Percentiles rank a stretch among this genome's conserved stretches.
phyloP scores from a whole-genome alignment of 371 early-diverging fungal species.

The Lichtheimia ramosa region DNA sequence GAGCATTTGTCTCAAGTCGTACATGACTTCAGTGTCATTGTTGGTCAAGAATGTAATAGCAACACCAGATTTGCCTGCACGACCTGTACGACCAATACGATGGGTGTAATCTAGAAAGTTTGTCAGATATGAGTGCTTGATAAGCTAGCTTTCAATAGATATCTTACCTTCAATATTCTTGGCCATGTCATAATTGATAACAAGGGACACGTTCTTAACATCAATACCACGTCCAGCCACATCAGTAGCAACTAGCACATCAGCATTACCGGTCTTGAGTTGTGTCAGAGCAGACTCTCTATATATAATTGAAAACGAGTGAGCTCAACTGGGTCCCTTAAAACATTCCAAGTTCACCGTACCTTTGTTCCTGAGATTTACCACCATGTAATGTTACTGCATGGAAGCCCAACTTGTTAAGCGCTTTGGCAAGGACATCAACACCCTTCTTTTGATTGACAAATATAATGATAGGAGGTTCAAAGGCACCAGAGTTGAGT shows the following conservation, averaged over 20 bases:
- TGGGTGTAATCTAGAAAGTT: slow-evolving; percentile 84
- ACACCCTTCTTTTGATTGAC: slow-evolving; percentile 94
- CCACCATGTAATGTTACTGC: slow-evolving; percentile 92
- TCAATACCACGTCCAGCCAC: slow-evolving; percentile 99
- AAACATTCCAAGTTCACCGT: too few relatives aligned
- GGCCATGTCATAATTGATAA: slow-evolving; percentile 98
- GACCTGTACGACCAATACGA: slow-evolving; percentile 97
- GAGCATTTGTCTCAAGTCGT: slow-evolving; percentile 89
- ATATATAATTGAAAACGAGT: slow-evolving; percentile 11
- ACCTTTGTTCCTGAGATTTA: slow-evolving; percentile 94
- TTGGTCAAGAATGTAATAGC: slow-evolving; percentile 89
- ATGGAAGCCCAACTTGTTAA: slow-evolving; percentile 69
- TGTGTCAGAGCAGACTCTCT: slow-evolving; percentile 71
- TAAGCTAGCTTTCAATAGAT: slow-evolving; percentile 9
- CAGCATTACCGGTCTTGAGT: slow-evolving; percentile 74
- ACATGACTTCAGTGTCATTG: slow-evolving; percentile 87
- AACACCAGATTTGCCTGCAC: slow-evolving; percentile 94
- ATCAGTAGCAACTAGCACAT: slow-evolving; percentile 92
- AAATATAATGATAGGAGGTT: slow-evolving; percentile 94
- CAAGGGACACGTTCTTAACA: slow-evolving; percentile 94
- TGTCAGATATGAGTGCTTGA: slow-evolving; percentile 6
- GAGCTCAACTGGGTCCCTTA: too few relatives aligned
- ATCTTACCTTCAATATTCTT: slow-evolving; percentile 85
- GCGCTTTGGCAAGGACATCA: slow-evolving; percentile 70
- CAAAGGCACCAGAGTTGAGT: slow-evolving; percentile 62